phyloP scores from a whole-genome alignment of 2,329 filamentous ascomycete species.

The Fulvia fulva region DNA sequence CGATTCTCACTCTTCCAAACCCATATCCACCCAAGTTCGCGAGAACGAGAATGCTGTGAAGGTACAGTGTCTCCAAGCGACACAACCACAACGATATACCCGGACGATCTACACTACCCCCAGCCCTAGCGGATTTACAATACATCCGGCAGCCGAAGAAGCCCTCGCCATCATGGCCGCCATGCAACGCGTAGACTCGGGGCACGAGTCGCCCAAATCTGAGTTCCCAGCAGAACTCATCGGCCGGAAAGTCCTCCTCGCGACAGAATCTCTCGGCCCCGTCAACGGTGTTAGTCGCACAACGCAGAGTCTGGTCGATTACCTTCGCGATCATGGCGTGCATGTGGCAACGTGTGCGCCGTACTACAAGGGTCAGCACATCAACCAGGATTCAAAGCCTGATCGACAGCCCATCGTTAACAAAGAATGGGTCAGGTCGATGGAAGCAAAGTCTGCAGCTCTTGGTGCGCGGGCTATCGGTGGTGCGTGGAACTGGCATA shows the following conservation, averaged over 20 bases:
- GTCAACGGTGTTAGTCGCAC: conserved; percentile 71
- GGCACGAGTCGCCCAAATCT: not conserved
- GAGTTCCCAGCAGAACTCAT: conserved; percentile 47
- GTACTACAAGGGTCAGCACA: conserved; percentile 52
- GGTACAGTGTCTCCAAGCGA: not conserved
- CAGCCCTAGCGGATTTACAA: not conserved
- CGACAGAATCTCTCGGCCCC: conserved; percentile 67
- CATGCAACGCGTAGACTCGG: not conserved
- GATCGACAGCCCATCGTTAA: conserved; percentile 31
- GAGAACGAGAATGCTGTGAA: conserved; percentile 1
- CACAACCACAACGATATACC: not conserved
- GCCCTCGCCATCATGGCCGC: not conserved
- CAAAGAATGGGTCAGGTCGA: conserved; percentile 32
- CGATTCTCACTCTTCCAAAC: not conserved
- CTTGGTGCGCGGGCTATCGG: conserved; percentile 33
- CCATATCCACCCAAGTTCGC: not conserved
- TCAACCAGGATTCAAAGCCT: conserved; percentile 27
- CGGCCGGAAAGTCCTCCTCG: conserved; percentile 61
- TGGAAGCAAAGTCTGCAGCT: conserved; percentile 31
- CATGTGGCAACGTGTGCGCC: conserved; percentile 65
- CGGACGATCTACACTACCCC: not conserved
- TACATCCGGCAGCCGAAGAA: not conserved
- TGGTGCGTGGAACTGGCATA: conserved; percentile 33
- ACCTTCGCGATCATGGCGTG: conserved; percentile 60
- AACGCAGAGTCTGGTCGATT: conserved; percentile 65